Base-by-base conservation (phyloP, 2,329 filamentous ascomycete genomes). In the Aspergillus persii region DNA sequence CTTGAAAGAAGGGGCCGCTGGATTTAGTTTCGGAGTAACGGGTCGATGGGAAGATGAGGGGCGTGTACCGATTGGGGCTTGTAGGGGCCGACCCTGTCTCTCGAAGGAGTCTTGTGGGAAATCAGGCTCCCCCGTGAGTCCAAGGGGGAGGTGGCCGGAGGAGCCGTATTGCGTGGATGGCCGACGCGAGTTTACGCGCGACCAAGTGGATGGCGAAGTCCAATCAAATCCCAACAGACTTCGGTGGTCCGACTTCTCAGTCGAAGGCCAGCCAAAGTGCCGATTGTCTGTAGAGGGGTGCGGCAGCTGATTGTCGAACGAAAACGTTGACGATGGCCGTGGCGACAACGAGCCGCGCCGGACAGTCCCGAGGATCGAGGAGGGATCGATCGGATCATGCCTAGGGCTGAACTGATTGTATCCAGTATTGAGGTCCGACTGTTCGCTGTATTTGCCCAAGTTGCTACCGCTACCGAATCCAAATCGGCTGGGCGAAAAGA, bases 1-100 rank as follows among this genome's bases (percentile, higher is more conserved):
- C 76, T 89, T 94, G 72, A 98, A 98, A 0, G 89, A 91, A 8
- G 93, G 93, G 0, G 94, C 95, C 6, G 91, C 86, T 7, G 95
- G 95, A 68, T 99, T 98, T 30, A 98, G 82, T 66, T 84, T 83
- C 50, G 86, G 68, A 76, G 87, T 79, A 46, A 80, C 70, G 54
- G 76, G 77, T 74, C 87, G 74, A 71, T 88, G 79, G 69, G 81
- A 80, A 50, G 81, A 79, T 68, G 83, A 73, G 73, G 89, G 91
- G 3, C 88, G 87, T 50, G 91, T 96, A 27, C 94, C 94, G 65
- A 98, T 97, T 0, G 86, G 85, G 3, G 84, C 84, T 61, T 87
- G 84, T 2, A 84, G 77, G 30, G 83, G 82, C 5, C 82, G 81
- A 39, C 75, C 77, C 18, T 78, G 79, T 44, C 74, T 71, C 49